phyloP scores from a whole-genome alignment of 257 asterid species.

The Nicotiana sylvestris region DNA sequence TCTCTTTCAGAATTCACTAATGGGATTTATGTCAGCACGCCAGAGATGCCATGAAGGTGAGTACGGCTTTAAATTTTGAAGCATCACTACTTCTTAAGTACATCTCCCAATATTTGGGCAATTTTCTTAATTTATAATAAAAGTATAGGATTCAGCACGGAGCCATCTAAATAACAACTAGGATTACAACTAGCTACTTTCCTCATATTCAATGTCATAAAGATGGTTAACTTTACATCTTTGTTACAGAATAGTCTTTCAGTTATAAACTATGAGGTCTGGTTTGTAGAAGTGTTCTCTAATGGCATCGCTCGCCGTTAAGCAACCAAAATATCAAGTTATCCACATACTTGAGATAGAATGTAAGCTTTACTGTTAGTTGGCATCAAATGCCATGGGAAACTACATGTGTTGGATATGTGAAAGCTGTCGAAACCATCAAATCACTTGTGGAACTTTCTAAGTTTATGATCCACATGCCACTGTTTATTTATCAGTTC shows the following conservation, averaged over 20 bases:
- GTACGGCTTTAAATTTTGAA: background rate
- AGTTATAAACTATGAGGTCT: background rate
- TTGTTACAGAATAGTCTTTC: background rate
- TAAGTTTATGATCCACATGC: too few species aligned
- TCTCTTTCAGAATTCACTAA: conserved; percentile 53
- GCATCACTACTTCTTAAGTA: background rate
- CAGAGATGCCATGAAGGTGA: conserved; percentile 42
- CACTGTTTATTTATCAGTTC: too few species aligned
- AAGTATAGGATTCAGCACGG: background rate
- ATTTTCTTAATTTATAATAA: background rate
- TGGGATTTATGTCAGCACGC: conserved; percentile 58
- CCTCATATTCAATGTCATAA: background rate
- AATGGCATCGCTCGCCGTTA: too few species aligned
- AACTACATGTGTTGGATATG: too few species aligned
- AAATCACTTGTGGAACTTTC: too few species aligned
- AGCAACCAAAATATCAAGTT: too few species aligned
- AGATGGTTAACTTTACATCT: background rate
- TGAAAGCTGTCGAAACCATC: too few species aligned
- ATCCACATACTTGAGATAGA: too few species aligned
- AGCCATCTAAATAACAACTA: background rate
- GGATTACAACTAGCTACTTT: background rate
- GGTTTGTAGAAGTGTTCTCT: too few species aligned
- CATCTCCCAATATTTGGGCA: background rate
- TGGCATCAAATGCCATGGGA: too few species aligned
- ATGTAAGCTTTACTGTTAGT: too few species aligned